These are phyloP conservation scores for Lipomyces yamadae DNA, from an alignment of 805 yeast species.

Conservation along the genomic window DNA sequence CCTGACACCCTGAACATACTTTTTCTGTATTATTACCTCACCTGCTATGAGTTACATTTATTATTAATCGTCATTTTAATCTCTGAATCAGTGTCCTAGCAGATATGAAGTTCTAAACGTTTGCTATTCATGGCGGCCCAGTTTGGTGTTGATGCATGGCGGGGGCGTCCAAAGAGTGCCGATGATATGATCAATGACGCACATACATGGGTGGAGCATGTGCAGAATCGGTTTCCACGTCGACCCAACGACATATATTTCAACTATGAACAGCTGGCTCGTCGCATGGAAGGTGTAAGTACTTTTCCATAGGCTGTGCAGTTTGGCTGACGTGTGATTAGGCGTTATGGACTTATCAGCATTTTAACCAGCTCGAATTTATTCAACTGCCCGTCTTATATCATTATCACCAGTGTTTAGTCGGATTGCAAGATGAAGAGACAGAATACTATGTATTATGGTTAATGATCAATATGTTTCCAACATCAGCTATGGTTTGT, in stretches of 20 bases:
- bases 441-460: constrained; percentile 3
- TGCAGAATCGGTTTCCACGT: constrained; percentile 16
- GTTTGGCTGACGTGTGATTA: neutral
- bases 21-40: too few species aligned
- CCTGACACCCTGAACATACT: too few species aligned
- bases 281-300: constrained; percentile 7
- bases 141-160: neutral
- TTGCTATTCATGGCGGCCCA: neutral
- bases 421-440: constrained; percentile 3
- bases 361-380: neutral
- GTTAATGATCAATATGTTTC: constrained; percentile 18
- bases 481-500: neutral
- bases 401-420: constrained; percentile 10
- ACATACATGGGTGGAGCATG: constrained; percentile 17
- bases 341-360: constrained; percentile 15
- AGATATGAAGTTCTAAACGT: too few species aligned
- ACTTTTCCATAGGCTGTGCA: neutral
- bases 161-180: neutral
- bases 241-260: constrained; percentile 14
- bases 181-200: constrained; percentile 11
- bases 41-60: too few species aligned
- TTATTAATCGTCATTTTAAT: too few species aligned
- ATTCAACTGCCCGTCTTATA: constrained; percentile 9
- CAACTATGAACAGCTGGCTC: constrained; percentile 10
- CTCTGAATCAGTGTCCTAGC: too few species aligned